phyloP scores from a whole-genome alignment of 2,329 filamentous ascomycete genomes.

The Coniochaeta pulveracea region DNA sequence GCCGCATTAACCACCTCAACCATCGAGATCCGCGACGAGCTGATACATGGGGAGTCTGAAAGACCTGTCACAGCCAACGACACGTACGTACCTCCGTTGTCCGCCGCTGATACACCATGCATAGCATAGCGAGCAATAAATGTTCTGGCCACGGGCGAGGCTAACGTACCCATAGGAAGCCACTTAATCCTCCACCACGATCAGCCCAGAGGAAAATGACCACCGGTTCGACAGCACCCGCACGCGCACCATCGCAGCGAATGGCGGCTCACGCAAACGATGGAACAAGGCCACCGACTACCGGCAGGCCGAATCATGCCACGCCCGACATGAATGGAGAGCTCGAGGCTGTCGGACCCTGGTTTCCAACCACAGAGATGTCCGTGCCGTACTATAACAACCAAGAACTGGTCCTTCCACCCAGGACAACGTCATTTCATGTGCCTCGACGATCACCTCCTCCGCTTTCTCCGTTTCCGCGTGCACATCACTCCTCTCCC shows the following conservation, averaged over 20 bases:
- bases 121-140: too few species aligned
- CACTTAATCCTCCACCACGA: too few species aligned
- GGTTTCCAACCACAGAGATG: conserved; percentile 1
- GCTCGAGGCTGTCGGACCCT: conserved; percentile 1
- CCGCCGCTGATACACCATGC: neutral
- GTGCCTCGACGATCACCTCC: neutral
- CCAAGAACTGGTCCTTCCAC: conserved; percentile 3
- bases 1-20: conserved; percentile 1
- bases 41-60: neutral
- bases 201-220: too few species aligned
- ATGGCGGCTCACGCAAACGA: too few species aligned
- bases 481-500: conserved; percentile 1
- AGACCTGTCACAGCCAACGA: neutral
- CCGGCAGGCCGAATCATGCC: too few species aligned
- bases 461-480: conserved; percentile 1
- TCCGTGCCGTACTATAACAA: conserved; percentile 2
- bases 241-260: too few species aligned
- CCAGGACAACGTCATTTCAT: neutral
- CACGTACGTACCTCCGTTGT: neutral
- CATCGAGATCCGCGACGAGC: neutral
- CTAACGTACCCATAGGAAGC: too few species aligned
- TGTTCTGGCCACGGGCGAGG: too few species aligned
- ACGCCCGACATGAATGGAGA: too few species aligned
- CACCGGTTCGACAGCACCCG: too few species aligned
- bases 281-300: too few species aligned